Percentiles rank a stretch among this genome's conserved stretches.
These are phyloP conservation scores for Pseudozyma sp. DNA, from an alignment of 1,284 basidiomycete genomes.

Conservation along the genomic window DNA sequence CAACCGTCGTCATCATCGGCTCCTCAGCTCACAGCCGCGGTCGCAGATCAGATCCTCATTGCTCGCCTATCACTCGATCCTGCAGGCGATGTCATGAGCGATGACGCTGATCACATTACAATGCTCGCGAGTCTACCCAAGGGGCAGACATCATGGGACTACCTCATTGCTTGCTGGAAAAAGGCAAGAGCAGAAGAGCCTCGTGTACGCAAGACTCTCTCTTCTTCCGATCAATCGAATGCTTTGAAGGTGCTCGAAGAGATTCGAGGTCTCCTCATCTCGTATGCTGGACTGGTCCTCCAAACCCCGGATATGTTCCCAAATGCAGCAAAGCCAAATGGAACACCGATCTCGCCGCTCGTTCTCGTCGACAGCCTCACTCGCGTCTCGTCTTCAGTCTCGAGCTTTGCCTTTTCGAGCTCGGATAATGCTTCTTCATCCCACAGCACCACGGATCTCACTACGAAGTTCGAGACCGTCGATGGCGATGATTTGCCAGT, in stretches of 20 bases:
- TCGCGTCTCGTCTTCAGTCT: constrained; percentile 68
- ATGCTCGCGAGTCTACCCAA: constrained; percentile 83
- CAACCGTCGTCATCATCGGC: constrained; percentile 63
- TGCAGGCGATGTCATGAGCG: constrained; percentile 78
- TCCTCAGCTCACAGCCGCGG: constrained; percentile 51
- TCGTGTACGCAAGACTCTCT: constrained; percentile 70
- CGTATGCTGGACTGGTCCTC: constrained; percentile 87
- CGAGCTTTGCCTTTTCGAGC: constrained; percentile 38
- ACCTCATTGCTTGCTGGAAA: constrained; percentile 91
- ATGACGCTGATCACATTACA: constrained; percentile 82
- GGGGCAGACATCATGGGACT: constrained; percentile 87
- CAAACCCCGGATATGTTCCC: constrained; percentile 94
- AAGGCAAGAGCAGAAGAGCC: constrained; percentile 47
- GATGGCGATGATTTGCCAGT: constrained; percentile 69
- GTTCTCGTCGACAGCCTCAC: constrained; percentile 73
- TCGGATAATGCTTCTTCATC: constrained; percentile 14
- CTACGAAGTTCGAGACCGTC: constrained; percentile 62
- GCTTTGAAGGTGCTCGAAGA: constrained; percentile 39
- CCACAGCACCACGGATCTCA: constrained; percentile 29
- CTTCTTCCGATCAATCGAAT: constrained; percentile 77
- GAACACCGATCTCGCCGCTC: constrained; percentile 71
- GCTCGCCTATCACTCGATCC: constrained; percentile 86
- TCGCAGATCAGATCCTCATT: constrained; percentile 85
- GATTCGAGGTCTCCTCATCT: constrained; percentile 76
- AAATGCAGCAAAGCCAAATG: constrained; percentile 49